phyloP scores from a whole-genome alignment of 352 stramenopile species.

The Pseudoperonospora humuli region DNA sequence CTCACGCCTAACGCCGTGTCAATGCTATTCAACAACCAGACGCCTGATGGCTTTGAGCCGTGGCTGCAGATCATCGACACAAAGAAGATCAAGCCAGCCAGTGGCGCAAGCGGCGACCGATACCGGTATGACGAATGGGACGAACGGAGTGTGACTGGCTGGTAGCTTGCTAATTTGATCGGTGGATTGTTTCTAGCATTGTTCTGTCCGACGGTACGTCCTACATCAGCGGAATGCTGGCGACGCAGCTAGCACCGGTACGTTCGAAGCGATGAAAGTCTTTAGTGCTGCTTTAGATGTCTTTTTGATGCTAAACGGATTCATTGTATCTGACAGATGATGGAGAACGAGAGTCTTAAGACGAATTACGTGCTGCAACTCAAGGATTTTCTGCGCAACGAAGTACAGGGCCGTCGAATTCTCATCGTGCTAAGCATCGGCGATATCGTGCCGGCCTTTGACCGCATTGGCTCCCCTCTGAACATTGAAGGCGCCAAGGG shows the following conservation, averaged over 20 bases:
- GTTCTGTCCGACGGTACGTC: constrained; percentile 72
- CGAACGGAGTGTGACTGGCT: background rate
- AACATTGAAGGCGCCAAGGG: constrained; percentile 67
- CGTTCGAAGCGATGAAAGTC: constrained; percentile 1
- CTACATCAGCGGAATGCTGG: constrained; percentile 85
- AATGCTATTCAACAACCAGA: constrained; percentile 83
- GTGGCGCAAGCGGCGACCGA: constrained; percentile 58
- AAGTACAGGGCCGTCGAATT: constrained; percentile 76
- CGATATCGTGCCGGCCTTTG: constrained; percentile 63
- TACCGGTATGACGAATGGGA: constrained; percentile 36
- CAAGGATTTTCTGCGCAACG: constrained; percentile 80
- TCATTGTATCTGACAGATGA: constrained; percentile 31
- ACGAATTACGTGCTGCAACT: constrained; percentile 81
- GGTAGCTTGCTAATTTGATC: constrained; percentile 1
- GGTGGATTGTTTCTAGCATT: constrained; percentile 28
- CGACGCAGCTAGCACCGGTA: constrained; percentile 72
- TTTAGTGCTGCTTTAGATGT: background rate
- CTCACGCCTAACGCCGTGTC: constrained; percentile 76
- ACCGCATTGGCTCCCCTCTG: constrained; percentile 69
- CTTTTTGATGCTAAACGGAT: background rate
- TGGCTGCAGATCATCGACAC: constrained; percentile 85
- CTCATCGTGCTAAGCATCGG: constrained; percentile 79
- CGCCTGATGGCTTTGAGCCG: constrained; percentile 77
- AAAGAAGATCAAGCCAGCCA: constrained; percentile 83
- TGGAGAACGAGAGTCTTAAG: constrained; percentile 75